Conservation (phyloP, 148 eudicot species). For the Pharnaceum exiguum region DNA sequence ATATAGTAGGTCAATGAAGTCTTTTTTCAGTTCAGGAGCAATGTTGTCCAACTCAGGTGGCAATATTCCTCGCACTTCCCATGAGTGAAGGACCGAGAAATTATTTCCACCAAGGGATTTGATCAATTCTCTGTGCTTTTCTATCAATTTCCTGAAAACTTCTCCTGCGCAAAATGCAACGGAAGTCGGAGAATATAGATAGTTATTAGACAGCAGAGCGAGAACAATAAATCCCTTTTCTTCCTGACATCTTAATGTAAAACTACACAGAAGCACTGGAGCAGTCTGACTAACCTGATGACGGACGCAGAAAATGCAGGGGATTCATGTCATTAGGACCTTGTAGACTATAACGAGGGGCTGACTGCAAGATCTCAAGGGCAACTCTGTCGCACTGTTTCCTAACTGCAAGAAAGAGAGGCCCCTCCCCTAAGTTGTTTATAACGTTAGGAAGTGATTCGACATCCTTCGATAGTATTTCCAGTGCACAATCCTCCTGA, state of each 20-base stretch:
- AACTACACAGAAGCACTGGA: no score
- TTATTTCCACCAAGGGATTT: neutral
- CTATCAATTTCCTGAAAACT: neutral
- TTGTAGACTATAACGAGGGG: neutral
- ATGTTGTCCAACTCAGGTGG: neutral
- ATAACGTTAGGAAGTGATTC: neutral
- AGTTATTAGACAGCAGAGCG: no score
- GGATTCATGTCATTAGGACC: neutral
- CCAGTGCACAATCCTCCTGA: constrained; percentile 6
- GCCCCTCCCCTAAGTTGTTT: neutral
- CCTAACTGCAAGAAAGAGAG: neutral
- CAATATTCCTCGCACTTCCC: neutral
- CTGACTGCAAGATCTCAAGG: constrained; percentile 1
- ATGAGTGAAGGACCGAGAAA: neutral
- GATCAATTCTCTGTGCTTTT: neutral
- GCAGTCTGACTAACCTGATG: neutral
- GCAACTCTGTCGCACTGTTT: neutral
- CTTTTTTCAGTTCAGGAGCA: neutral
- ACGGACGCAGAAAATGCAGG: neutral
- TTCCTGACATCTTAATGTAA: no score
- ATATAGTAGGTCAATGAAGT: neutral
- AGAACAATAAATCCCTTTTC: no score
- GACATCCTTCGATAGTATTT: constrained; percentile 8
- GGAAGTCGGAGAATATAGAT: no score
- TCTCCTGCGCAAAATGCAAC: neutral